Conservation (phyloP, 306 rosid species). For the Medicago ruthenica region DNA sequence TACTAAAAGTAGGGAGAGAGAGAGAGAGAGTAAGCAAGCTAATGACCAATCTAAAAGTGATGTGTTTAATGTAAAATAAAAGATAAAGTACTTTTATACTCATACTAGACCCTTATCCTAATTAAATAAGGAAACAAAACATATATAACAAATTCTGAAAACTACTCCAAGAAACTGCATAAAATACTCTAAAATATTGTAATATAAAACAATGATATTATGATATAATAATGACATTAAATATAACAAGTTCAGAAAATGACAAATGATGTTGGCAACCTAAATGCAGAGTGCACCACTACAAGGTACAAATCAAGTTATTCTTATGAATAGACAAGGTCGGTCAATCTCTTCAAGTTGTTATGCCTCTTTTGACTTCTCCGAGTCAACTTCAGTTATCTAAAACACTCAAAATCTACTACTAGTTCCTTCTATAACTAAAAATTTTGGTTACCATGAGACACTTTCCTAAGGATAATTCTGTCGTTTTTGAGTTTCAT, state of each 20-base stretch:
- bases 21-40: not conserved
- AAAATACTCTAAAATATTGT: constrained; percentile 3
- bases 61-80: not conserved
- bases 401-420: not conserved
- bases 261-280: not conserved
- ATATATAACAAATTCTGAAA: not conserved
- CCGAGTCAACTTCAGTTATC: not conserved
- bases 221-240: not conserved
- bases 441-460: not conserved
- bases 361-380: not conserved
- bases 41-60: constrained; percentile 16
- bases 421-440: not conserved
- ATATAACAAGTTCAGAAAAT: not conserved
- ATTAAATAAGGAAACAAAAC: constrained; percentile 4
- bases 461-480: not conserved
- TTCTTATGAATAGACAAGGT: not conserved
- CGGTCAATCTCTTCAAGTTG: not conserved
- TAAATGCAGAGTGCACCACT: not conserved
- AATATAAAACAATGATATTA: constrained; percentile 1
- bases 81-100: not conserved
- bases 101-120: constrained; percentile 4
- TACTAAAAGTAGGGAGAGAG: constrained; percentile 1
- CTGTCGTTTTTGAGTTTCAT: not conserved
- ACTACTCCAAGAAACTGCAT: constrained; percentile 4
- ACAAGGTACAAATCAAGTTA: not conserved